Conservation (phyloP, 345 rosid species). For the Pseudoturritis turrita region DNA sequence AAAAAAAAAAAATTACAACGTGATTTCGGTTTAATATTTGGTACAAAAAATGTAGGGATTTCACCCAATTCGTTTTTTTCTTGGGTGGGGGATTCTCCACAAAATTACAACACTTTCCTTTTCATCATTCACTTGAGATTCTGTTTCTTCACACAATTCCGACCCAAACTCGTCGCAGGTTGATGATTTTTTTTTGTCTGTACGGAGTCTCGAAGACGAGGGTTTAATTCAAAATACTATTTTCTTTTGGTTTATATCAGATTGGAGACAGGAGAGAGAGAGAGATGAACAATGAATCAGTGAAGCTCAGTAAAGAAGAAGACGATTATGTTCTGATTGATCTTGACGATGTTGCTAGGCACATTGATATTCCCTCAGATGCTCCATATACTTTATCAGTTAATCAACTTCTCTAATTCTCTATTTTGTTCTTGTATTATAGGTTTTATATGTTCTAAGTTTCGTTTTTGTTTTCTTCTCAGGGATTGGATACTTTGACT, state of each 20-base stretch:
- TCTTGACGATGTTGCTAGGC: constrained; percentile 42
- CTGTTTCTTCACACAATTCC: not conserved
- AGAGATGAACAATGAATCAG: constrained; percentile 32
- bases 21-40: no score
- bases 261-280: not conserved
- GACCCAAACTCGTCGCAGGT: not conserved
- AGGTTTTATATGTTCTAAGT: not conserved
- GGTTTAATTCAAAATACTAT: no score
- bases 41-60: no score
- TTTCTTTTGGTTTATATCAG: no score
- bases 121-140: not conserved
- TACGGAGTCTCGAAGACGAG: no score
- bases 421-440: not conserved
- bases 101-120: no score
- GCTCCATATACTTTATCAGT: constrained; percentile 50
- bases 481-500: constrained; percentile 56
- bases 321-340: constrained; percentile 50
- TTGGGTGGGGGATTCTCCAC: no score
- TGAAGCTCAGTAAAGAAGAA: constrained; percentile 2
- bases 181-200: no score
- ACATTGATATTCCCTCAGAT: constrained; percentile 38
- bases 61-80: no score
- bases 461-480: not conserved
- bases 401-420: not conserved
- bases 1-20: no score